A percentile compares a stretch with the other conserved stretches of the same genome.
Conservation (phyloP, 352 stramenopile species). For the Globisporangium acanthophoron region DNA sequence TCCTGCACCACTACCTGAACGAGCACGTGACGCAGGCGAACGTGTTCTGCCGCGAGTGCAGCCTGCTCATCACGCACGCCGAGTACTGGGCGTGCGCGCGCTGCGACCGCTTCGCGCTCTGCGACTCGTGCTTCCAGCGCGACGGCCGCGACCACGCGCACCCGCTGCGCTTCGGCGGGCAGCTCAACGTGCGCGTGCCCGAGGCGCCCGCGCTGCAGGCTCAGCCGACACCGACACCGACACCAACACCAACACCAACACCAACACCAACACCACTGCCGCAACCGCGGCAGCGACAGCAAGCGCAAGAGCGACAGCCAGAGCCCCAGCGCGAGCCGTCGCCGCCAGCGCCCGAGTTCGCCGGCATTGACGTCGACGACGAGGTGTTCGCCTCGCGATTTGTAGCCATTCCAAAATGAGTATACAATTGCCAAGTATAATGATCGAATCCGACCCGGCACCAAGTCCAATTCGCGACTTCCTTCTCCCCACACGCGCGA, state of each 20-base stretch:
- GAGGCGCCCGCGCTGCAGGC: background rate
- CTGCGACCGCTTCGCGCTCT: slow-evolving; percentile 61
- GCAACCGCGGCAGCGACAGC: background rate
- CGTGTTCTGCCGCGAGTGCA: slow-evolving; percentile 74
- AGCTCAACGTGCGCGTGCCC: slow-evolving; percentile 2
- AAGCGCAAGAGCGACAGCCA: background rate
- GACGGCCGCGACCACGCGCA: slow-evolving; percentile 42
- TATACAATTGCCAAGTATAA: background rate
- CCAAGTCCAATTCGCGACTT: background rate
- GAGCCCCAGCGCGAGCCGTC: too few species aligned
- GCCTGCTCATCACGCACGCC: slow-evolving; percentile 67
- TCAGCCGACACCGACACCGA: too few species aligned
- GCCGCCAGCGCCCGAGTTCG: background rate
- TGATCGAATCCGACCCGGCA: background rate
- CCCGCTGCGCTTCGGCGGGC: slow-evolving; percentile 32
- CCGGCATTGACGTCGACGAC: background rate
- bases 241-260: background rate
- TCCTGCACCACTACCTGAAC: slow-evolving; percentile 87
- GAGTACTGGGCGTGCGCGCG: slow-evolving; percentile 55
- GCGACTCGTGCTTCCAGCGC: slow-evolving; percentile 61
- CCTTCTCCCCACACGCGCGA: background rate
- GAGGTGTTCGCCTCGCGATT: too few species aligned
- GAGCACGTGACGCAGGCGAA: slow-evolving; percentile 64
- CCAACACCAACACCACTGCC: background rate
- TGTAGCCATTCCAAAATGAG: background rate